Percentiles rank a stretch among this genome's conserved stretches.
phyloP scores from a whole-genome alignment of 768 basidiomycete species.

The Tricholoma furcatifolium region DNA sequence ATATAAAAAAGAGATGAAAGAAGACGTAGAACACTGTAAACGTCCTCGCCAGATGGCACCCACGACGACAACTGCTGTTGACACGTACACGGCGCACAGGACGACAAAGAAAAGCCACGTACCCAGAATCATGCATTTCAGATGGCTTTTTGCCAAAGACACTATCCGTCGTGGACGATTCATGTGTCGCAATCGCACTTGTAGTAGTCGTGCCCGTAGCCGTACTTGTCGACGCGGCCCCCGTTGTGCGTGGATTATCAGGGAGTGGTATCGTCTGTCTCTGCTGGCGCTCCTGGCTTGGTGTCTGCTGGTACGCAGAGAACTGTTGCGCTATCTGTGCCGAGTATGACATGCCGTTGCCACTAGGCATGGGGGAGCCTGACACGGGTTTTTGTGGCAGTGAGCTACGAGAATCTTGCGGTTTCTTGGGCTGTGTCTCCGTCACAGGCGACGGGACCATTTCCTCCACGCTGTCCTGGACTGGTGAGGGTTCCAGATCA shows the following conservation, averaged over 20 bases:
- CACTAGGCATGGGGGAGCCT: neutral
- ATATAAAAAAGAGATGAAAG: slow-evolving; percentile 11
- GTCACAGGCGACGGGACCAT: slow-evolving; percentile 7
- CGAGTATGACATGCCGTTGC: slow-evolving; percentile 50
- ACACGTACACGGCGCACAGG: neutral
- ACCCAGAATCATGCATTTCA: slow-evolving; percentile 85
- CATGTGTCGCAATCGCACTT: slow-evolving; percentile 24
- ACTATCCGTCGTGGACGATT: slow-evolving; percentile 31
- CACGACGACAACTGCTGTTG: slow-evolving; percentile 1
- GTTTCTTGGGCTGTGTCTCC: slow-evolving; percentile 9
- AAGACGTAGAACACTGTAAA: slow-evolving; percentile 13
- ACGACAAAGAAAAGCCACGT: slow-evolving; percentile 40
- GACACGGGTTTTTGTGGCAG: slow-evolving; percentile 28
- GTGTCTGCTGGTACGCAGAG: slow-evolving; percentile 61
- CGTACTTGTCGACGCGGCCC: slow-evolving; percentile 15
- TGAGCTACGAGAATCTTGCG: slow-evolving; percentile 20
- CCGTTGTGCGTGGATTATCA: slow-evolving; percentile 23
- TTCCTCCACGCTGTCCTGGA: slow-evolving; percentile 18
- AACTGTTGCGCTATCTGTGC: slow-evolving; percentile 68
- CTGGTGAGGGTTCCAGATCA: slow-evolving; percentile 22
- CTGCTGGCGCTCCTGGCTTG: slow-evolving; percentile 61
- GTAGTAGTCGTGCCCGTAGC: slow-evolving; percentile 19
- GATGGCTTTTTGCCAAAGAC: slow-evolving; percentile 61
- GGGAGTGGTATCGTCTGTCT: slow-evolving; percentile 28
- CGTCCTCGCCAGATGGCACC: slow-evolving; percentile 7